Base-by-base conservation (phyloP, 2,329 filamentous ascomycete genomes). In the Arthrobotrys pseudoclavata region DNA sequence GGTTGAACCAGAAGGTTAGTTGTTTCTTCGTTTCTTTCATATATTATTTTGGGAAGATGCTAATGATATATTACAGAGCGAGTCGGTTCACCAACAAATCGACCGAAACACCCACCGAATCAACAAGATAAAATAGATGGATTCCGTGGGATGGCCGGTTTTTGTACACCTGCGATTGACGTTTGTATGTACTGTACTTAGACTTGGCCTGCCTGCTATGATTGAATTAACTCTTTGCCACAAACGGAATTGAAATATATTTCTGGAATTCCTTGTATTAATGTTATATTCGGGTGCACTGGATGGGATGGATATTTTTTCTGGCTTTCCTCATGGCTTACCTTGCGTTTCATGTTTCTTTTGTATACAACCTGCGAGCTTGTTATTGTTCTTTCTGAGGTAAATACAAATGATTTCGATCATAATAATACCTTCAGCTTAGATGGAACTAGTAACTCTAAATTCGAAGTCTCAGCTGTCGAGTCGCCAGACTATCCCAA, bases 51-150 rank as follows among this genome's bases (percentile, higher is more conserved):
- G 3, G 12, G 1, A 6, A 18, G 53, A 79, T 64, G 31, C 57
- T 66, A 42, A 76, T 18, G 13, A 12, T n/a, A 20, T 40, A 45
- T 5, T 67, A 72, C 83, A 93, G 92, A 95, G 91, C 84, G 93
- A 97, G 83, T 88, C 87, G 81, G 92, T 97, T 80, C 92, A 94
- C 83, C 92, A 95, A 80, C 89, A 91, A 82, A 92, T 95, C 81
- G 89, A 89, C 74, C 89, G 93, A 88, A 94, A 94, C 86, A 87
- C 91, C 80, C 89, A 91, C 81, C 88, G 89, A 80, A 83, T 94
- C 83, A 89, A 91, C 81, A 87, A 90, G 61, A 90, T 91, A 80
- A 84, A 84, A 79, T 86, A 85, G 78, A 68, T 15, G 31, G 24
- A 13, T 40, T 66, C 31, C 47, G 48, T 22, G 29, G 26, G 48